Evolutionary conservation across 2,329 filamentous ascomycete species (phyloP).

Genomic region (Apiospora kogelbergensis): DNA sequence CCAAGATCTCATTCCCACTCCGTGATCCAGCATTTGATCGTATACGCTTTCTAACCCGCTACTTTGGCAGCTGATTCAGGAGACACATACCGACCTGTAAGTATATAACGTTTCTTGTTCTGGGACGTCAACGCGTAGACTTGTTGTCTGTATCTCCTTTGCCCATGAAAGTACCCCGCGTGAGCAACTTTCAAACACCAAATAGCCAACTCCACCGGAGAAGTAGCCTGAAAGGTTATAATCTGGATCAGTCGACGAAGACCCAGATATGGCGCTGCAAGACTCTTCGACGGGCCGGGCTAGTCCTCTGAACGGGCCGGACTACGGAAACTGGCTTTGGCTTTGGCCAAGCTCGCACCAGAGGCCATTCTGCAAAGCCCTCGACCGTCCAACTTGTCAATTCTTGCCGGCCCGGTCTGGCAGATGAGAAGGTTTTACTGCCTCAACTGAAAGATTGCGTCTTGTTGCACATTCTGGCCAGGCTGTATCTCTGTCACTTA

Average conservation of each 20-base stretch:
- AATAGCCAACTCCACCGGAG: slow-evolving; percentile 1
- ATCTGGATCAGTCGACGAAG: background rate
- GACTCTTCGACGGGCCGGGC: background rate
- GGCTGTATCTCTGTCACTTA: background rate
- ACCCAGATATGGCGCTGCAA: background rate
- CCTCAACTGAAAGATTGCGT: background rate
- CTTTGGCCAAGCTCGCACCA: background rate
- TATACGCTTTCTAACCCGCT: slow-evolving; percentile 16
- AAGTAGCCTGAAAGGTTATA: slow-evolving; percentile 8
- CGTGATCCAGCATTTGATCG: slow-evolving; percentile 18
- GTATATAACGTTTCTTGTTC: slow-evolving; percentile 15
- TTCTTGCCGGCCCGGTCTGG: background rate
- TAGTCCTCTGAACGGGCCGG: background rate
- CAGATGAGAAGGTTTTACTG: background rate
- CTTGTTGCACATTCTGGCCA: background rate
- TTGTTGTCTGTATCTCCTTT: slow-evolving; percentile 13
- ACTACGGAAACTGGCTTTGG: slow-evolving; percentile 1
- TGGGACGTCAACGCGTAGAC: background rate
- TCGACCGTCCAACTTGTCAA: background rate
- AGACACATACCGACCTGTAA: slow-evolving; percentile 60
- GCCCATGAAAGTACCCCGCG: slow-evolving; percentile 3
- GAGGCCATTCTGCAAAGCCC: background rate
- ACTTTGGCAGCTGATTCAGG: slow-evolving; percentile 28
- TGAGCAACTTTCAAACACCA: slow-evolving; percentile 7
- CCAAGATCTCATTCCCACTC: slow-evolving; percentile 18